Evolutionary conservation across 2,329 filamentous ascomycete species (phyloP), one percentile per base, ranked within the genome.

Genomic region (Fusarium zealandicum): DNA sequence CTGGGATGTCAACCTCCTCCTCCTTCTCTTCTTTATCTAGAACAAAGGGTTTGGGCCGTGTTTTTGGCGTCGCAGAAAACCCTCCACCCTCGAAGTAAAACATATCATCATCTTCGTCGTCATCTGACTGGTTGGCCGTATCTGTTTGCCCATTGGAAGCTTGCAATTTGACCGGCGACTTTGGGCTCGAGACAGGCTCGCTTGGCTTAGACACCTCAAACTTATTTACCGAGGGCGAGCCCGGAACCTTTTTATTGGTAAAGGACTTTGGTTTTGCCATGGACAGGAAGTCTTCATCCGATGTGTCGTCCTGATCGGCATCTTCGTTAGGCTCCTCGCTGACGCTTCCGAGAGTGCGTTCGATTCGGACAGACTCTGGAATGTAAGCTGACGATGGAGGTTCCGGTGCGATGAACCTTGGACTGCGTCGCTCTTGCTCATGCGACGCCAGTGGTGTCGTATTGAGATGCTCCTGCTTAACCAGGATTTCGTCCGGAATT

Each of bases 51-150:
- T 58, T 57, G n/a, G 54, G 55, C 28, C 60, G 67, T 18, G 61
- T 61, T 16, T 61, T 69, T 13, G 67, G 67, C 12, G 69, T 62
- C n/a, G 70, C 66, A 37, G 66, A 71, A 9, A 72, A 61, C 2
- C 72, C 71, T 12, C 69, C 71, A 10, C 64, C 62, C 43, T 82
- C 80, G 48, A 81, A 82, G 5, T 76, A 68, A 56, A 82, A 82
- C 59, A 81, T 64, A 7, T 76, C 77, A 4, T 76, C 71, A 10
- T 75, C 74, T 3, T 72, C 65, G 16, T 47, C 43, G 11, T 69
- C 67, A 12, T 25, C 22, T 6, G 57, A 43, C 25, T 57, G 39
- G 14, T 61, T 33, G 18, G 36, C 6, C 2, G 32, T 14, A 14
- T 32, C 37, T 27, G 37, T 33, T 46, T 52, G 46, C 9, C 40